Conservation (phyloP, 805 yeast species). For the Nematodospora valgi region DNA sequence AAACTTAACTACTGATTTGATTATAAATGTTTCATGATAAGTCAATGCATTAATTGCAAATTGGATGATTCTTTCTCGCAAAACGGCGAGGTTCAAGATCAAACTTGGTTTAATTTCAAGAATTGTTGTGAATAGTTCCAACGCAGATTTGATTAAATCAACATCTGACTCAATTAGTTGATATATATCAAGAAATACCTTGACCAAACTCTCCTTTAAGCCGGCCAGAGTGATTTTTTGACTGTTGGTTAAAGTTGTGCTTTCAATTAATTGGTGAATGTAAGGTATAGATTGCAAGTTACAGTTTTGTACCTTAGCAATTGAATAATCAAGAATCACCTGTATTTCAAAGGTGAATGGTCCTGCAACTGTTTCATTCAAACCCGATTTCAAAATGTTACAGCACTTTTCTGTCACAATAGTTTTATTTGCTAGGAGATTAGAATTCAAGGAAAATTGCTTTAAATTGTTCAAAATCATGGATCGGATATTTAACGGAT, state of each 20-base stretch:
- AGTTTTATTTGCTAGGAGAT: conserved; percentile 37
- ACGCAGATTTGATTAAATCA: conserved; percentile 51
- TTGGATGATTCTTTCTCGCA: conserved; percentile 18
- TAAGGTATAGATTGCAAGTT: conserved; percentile 37
- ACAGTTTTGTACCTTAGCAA: conserved; percentile 26
- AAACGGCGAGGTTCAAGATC: conserved; percentile 30
- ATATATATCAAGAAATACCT: conserved; percentile 35
- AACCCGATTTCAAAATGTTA: conserved; percentile 58
- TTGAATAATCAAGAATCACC: conserved; percentile 38
- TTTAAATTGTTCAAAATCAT: conserved; percentile 40
- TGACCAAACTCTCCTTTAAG: conserved; percentile 34
- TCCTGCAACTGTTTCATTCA: conserved; percentile 59
- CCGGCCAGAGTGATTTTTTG: conserved; percentile 27
- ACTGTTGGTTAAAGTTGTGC: conserved; percentile 37
- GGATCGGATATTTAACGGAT: conserved; percentile 44
- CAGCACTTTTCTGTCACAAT: conserved; percentile 62
- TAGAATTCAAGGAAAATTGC: conserved; percentile 39
- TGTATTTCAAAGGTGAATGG: conserved; percentile 56
- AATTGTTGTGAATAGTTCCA: conserved; percentile 50
- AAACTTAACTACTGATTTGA: conserved; percentile 50
- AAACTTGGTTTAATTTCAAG: conserved; percentile 49
- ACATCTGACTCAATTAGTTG: conserved; percentile 48
- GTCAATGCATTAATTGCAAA: conserved; percentile 38
- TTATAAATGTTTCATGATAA: conserved; percentile 52
- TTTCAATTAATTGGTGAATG: conserved; percentile 44